Evolutionary conservation across 805 yeast genomes (phyloP).

Genomic region (Cyberlindnera xylosilytica): DNA sequence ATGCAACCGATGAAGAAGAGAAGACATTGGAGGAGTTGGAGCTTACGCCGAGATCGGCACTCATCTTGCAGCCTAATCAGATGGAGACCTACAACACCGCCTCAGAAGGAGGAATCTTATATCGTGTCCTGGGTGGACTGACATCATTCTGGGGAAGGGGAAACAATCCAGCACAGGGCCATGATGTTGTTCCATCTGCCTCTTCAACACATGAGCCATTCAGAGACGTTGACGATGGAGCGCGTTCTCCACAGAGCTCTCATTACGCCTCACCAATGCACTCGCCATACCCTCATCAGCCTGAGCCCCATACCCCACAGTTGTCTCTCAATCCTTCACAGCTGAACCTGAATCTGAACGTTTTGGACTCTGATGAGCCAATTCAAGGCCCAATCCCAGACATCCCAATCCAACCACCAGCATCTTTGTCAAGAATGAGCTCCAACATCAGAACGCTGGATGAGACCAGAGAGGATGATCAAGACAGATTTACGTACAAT

Average conservation of each 20-base stretch:
- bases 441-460: slow-evolving; percentile 29
- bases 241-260: slow-evolving; percentile 19
- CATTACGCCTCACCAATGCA: slow-evolving; percentile 29
- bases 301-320: slow-evolving; percentile 4
- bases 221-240: slow-evolving; percentile 11
- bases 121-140: slow-evolving; percentile 32
- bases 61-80: slow-evolving; percentile 64
- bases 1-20: slow-evolving; percentile 59
- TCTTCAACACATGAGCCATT: slow-evolving; percentile 5
- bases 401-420: slow-evolving; percentile 9
- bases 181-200: background rate
- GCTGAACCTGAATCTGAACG: slow-evolving; percentile 19
- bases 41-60: slow-evolving; percentile 68
- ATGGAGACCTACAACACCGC: slow-evolving; percentile 28
- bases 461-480: slow-evolving; percentile 28
- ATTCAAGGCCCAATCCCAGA: slow-evolving; percentile 11
- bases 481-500: slow-evolving; percentile 46
- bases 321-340: slow-evolving; percentile 24
- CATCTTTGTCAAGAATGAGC: slow-evolving; percentile 16
- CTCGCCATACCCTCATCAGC: slow-evolving; percentile 18
- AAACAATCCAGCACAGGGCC: slow-evolving; percentile 6
- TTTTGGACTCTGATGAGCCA: slow-evolving; percentile 13
- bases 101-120: slow-evolving; percentile 26
- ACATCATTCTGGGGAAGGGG: slow-evolving; percentile 31
- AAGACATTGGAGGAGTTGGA: slow-evolving; percentile 50